Evolutionary conservation across 164 flowering plant genomes (phyloP).

Genomic region (Chimonanthus praecox): DNA sequence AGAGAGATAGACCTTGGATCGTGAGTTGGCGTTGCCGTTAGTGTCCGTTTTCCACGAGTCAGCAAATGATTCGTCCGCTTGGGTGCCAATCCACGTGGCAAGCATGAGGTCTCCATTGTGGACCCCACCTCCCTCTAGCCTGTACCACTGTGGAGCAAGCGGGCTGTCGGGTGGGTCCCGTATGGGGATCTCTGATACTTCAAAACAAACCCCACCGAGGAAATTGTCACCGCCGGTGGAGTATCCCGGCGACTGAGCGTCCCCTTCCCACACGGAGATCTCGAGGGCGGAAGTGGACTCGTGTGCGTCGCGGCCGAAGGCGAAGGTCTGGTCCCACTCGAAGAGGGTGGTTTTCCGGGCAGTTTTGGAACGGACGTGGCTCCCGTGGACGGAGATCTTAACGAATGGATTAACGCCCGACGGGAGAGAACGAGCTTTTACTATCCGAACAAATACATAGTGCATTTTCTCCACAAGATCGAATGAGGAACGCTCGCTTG

Average conservation of each 20-base stretch:
- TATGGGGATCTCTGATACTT: constrained; percentile 59
- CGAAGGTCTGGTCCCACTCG: constrained; percentile 91
- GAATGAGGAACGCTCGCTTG: constrained; percentile 50
- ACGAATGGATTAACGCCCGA: constrained; percentile 46
- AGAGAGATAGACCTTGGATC: constrained; percentile 68
- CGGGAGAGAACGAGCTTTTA: constrained; percentile 70
- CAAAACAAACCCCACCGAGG: constrained; percentile 82
- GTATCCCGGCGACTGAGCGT: background rate
- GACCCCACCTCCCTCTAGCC: constrained; percentile 72
- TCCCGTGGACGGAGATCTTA: constrained; percentile 40
- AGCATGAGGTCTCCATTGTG: constrained; percentile 71
- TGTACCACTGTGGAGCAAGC: constrained; percentile 91
- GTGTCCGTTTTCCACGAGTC: constrained; percentile 87
- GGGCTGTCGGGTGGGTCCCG: constrained; percentile 94
- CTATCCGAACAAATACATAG: constrained; percentile 68
- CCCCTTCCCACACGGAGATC: constrained; percentile 61
- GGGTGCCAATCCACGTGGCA: constrained; percentile 92
- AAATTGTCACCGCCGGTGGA: constrained; percentile 26
- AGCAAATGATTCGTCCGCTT: constrained; percentile 83
- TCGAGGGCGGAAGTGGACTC: constrained; percentile 58
- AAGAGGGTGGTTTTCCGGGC: constrained; percentile 49
- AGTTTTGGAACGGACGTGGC: constrained; percentile 36
- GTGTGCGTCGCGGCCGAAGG: constrained; percentile 49
- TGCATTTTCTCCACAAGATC: constrained; percentile 95
- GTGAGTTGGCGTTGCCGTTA: constrained; percentile 30